Conservation (phyloP, 2,329 filamentous ascomycete species). For the Dothideomycetidae sp. region DNA sequence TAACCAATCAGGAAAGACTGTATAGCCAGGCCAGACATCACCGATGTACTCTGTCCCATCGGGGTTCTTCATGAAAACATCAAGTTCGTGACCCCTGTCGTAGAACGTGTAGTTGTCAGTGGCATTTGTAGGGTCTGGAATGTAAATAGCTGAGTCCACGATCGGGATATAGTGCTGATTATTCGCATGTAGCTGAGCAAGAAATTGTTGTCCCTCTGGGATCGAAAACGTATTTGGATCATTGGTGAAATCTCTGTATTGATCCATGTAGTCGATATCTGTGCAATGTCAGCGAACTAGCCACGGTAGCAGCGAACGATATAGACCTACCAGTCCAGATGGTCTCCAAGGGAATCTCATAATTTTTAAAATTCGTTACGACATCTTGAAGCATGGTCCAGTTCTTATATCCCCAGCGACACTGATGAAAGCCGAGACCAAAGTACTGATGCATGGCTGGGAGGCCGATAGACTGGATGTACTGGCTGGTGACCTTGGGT, state of each 20-base stretch:
- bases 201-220: slow-evolving; percentile 36
- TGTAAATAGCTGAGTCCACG: slow-evolving; percentile 52
- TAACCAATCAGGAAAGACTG: slow-evolving; percentile 47
- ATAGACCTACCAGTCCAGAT: slow-evolving; percentile 30
- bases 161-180: slow-evolving; percentile 48
- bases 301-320: slow-evolving; percentile 23
- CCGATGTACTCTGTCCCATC: slow-evolving; percentile 28
- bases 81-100: slow-evolving; percentile 20
- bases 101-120: slow-evolving; percentile 43
- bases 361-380: slow-evolving; percentile 38
- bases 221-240: slow-evolving; percentile 39
- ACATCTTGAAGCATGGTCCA: slow-evolving; percentile 51
- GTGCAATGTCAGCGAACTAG: slow-evolving; percentile 13
- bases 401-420: slow-evolving; percentile 57
- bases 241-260: slow-evolving; percentile 45
- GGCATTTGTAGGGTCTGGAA: slow-evolving; percentile 54
- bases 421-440: slow-evolving; percentile 71
- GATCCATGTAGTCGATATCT: slow-evolving; percentile 43
- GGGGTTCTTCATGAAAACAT: slow-evolving; percentile 24
- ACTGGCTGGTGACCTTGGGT: slow-evolving; percentile 53
- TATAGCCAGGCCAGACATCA: slow-evolving; percentile 51
- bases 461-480: slow-evolving; percentile 50
- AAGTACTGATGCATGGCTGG: slow-evolving; percentile 72
- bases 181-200: slow-evolving; percentile 38
- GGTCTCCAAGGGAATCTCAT: slow-evolving; percentile 42